These are phyloP conservation scores for Sextonia rubra DNA, from an alignment of 164 flowering plant genomes.

Conservation along the genomic window DNA sequence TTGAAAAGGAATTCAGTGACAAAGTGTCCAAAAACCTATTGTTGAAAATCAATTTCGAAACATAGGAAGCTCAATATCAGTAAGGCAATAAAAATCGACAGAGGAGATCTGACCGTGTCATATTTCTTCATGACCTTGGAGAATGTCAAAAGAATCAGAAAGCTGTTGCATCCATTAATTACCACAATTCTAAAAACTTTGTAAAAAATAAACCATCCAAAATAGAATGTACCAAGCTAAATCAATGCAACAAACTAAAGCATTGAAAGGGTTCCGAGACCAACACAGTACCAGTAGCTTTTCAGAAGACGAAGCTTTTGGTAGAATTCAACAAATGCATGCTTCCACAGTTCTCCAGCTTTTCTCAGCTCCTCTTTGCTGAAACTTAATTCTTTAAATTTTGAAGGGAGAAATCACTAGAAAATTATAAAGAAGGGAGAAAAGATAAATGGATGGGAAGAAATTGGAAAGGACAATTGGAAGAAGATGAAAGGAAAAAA, in stretches of 20 bases:
- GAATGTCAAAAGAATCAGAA: slow-evolving; percentile 63
- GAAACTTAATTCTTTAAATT: slow-evolving; percentile 27
- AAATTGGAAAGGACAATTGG: too few relatives aligned
- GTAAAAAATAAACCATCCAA: not conserved
- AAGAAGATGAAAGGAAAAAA: too few relatives aligned
- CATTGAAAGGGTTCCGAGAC: not conserved
- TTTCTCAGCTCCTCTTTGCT: slow-evolving; percentile 47
- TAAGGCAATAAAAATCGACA: not conserved
- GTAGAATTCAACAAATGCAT: slow-evolving; percentile 55
- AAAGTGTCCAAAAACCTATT: too few relatives aligned
- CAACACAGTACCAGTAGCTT: slow-evolving; percentile 49
- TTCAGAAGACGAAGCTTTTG: slow-evolving; percentile 56
- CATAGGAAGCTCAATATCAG: not conserved
- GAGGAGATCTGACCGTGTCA: slow-evolving; percentile 52
- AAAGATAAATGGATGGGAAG: too few relatives aligned
- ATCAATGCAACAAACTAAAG: too few relatives aligned
- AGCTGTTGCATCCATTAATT: slow-evolving; percentile 40
- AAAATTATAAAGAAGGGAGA: too few relatives aligned
- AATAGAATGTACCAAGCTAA: too few relatives aligned
- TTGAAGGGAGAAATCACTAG: too few relatives aligned
- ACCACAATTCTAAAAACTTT: slow-evolving; percentile 3
- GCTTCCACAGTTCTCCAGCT: slow-evolving; percentile 41
- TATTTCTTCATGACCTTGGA: slow-evolving; percentile 87
- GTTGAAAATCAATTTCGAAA: too few relatives aligned
- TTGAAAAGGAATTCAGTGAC: not conserved